Evolutionary conservation across 441 rosid genomes (phyloP).

Genomic region (Croton setiger): DNA sequence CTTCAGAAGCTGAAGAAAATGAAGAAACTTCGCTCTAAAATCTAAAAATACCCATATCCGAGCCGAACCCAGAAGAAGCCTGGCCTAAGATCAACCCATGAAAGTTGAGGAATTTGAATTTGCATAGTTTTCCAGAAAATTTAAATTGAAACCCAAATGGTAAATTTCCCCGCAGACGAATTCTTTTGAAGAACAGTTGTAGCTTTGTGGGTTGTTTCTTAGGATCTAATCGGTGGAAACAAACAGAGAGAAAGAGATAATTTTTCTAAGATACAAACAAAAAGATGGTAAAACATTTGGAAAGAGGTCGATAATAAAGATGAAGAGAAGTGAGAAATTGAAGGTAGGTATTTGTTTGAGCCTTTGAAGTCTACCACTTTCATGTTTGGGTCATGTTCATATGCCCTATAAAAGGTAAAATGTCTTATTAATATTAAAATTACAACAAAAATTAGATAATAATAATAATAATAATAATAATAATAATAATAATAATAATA

Average conservation of each 20-base stretch:
- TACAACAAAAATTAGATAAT: too few species aligned
- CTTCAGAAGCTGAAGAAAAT: not conserved
- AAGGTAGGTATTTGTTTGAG: not conserved
- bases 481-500: too few species aligned
- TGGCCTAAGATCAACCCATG: not conserved
- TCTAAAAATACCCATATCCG: not conserved
- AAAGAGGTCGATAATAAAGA: not conserved
- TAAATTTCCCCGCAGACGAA: too few species aligned
- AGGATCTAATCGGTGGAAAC: not conserved
- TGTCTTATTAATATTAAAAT: too few species aligned
- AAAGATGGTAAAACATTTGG: not conserved
- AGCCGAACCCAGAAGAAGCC: not conserved
- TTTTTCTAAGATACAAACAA: not conserved
- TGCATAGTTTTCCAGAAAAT: not conserved
- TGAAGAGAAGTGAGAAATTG: not conserved
- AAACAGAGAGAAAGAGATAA: not conserved
- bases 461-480: too few species aligned
- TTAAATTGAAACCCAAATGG: not conserved
- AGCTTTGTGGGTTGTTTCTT: not conserved
- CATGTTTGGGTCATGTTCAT: not conserved
- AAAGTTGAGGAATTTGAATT: not conserved
- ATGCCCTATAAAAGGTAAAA: not conserved
- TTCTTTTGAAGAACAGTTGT: not conserved
- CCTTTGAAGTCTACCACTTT: not conserved
- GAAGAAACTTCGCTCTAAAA: not conserved